Conservation (phyloP, 345 rosid genomes). For the Excoecaria agallocha region DNA sequence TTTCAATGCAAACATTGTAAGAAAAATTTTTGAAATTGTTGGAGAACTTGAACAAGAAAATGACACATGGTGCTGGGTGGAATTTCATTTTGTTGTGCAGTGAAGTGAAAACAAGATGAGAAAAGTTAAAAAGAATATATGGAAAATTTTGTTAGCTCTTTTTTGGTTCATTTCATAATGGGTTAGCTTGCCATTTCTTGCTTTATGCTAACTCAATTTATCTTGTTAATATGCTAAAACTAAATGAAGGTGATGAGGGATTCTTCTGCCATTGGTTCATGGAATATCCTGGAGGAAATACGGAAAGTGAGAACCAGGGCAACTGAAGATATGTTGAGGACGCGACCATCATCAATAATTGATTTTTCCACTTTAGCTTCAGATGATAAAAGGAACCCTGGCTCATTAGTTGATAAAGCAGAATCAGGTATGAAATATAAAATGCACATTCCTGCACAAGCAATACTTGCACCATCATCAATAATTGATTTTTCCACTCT, state of each 20-base stretch:
- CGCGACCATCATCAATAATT: slow-evolving; percentile 37
- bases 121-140: not conserved
- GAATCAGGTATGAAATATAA: slow-evolving; percentile 31
- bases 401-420: slow-evolving; percentile 20
- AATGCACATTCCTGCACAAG: slow-evolving; percentile 20
- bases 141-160: not conserved
- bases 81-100: not conserved
- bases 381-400: slow-evolving; percentile 33
- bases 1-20: not conserved
- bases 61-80: not conserved
- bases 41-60: slow-evolving; percentile 7
- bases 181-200: not conserved
- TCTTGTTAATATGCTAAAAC: slow-evolving; percentile 22
- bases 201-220: slow-evolving; percentile 9
- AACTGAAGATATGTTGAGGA: slow-evolving; percentile 76
- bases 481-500: slow-evolving; percentile 46
- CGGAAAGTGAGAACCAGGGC: slow-evolving; percentile 87
- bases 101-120: not conserved
- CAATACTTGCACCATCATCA: slow-evolving; percentile 42
- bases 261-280: slow-evolving; percentile 49
- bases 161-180: not conserved
- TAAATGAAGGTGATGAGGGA: slow-evolving; percentile 54
- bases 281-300: slow-evolving; percentile 86
- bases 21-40: not conserved
- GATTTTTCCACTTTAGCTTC: slow-evolving; percentile 48